Evolutionary conservation across 352 stramenopile species (phyloP), one percentile per base, ranked within the genome.

Genomic region (Phytophthora foliorum): DNA sequence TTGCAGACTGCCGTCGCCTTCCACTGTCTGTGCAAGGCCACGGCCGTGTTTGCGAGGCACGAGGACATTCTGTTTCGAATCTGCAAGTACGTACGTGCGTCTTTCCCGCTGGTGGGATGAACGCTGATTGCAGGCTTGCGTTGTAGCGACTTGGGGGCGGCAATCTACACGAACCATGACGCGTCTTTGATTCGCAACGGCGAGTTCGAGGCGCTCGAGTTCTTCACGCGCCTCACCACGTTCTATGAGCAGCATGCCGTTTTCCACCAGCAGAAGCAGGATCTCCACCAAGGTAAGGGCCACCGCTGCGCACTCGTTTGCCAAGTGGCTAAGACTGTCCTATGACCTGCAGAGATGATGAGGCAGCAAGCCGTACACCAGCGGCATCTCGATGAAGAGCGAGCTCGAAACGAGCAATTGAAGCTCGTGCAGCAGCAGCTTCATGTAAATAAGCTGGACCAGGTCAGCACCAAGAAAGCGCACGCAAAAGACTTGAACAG

Each of bases 1-100:
- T 63, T 94, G 24, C 82, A 91, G 57, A 92, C 86, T 0, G 86
- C 86, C 1, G 72, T 92, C 29, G 86, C 86, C 8, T 92, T 94
- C 61, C 81, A 94, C 51, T 94, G 86, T 50, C 54, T 94, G 50
- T 91, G 82, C 44, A 80, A 84, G 11, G 86, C 86, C 8, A 81
- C 79, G 0, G 64, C 72, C 25, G 62, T 94, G 4, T 94, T 94
- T 56, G 74, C 62, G 10, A 79, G 84, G 17, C 85, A 91, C 46
- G 84, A 94, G 44, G 53, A 67, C 13, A 74, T 92, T 16, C 61
- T 92, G 8, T 62, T 70, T 21, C 77, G 74, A 6, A 92, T 93
- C 52, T 92, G 83, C 62, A 63, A 70, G 75, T 86, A 68, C 49
- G 62, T 61, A 14, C 27, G 36, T 29, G 19, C 46, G 21, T 39